Conservation (phyloP, 805 yeast genomes). For the Yamadazyma endophytica region DNA sequence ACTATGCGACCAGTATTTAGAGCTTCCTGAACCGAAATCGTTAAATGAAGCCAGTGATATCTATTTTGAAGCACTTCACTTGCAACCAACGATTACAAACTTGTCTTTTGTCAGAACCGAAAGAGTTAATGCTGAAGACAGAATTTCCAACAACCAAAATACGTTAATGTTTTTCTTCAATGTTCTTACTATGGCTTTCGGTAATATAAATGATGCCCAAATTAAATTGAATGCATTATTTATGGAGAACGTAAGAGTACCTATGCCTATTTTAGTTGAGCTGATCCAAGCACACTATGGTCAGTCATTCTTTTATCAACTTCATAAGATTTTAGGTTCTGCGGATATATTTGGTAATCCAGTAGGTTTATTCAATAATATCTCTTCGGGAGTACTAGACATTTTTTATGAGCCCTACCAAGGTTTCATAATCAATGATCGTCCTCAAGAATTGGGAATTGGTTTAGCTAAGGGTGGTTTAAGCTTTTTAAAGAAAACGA, state of each 20-base stretch:
- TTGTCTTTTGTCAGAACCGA: conserved; percentile 90
- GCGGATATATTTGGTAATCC: conserved; percentile 98
- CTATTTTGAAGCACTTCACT: conserved; percentile 86
- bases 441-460: conserved; percentile 94
- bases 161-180: conserved; percentile 75
- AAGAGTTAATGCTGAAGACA: conserved; percentile 62
- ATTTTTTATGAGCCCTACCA: conserved; percentile 96
- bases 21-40: conserved; percentile 66
- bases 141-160: conserved; percentile 49
- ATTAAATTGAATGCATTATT: conserved; percentile 81
- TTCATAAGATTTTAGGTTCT: conserved; percentile 90
- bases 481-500: conserved; percentile 90
- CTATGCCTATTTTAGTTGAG: conserved; percentile 66
- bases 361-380: conserved; percentile 89
- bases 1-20: conserved; percentile 60
- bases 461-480: conserved; percentile 95
- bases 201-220: conserved; percentile 96
- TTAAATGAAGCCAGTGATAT: conserved; percentile 61
- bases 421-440: conserved; percentile 88
- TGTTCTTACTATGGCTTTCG: conserved; percentile 92
- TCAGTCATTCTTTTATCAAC: conserved; percentile 86
- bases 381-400: conserved; percentile 94
- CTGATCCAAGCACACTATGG: conserved; percentile 81
- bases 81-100: conserved; percentile 88
- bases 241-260: conserved; percentile 85